These are phyloP conservation scores for Silene conica DNA, from an alignment of 148 eudicot genomes.

Conservation along the genomic window DNA sequence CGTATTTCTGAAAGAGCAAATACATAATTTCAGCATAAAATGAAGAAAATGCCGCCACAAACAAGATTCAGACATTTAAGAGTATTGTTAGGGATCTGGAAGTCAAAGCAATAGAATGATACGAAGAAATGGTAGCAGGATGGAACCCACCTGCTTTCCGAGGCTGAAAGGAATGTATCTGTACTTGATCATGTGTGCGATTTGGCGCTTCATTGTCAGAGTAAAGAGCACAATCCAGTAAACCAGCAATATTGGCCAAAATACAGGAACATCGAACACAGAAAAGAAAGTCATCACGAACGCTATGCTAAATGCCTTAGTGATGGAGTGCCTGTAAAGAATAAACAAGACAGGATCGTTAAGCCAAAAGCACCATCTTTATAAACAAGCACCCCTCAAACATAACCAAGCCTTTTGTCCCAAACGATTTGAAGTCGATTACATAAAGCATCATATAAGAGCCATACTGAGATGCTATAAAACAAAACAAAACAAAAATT, in stretches of 20 bases:
- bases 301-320: conserved; percentile 56
- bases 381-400: neutral
- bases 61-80: too few relatives aligned
- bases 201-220: conserved; percentile 88
- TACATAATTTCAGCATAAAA: neutral
- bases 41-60: neutral
- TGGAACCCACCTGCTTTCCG: conserved; percentile 67
- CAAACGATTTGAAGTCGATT: neutral
- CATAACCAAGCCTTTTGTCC: neutral
- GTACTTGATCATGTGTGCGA: conserved; percentile 88
- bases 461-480: neutral
- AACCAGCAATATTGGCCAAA: conserved; percentile 61
- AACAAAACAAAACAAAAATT: neutral
- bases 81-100: neutral
- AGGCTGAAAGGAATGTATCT: conserved; percentile 75
- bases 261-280: conserved; percentile 58
- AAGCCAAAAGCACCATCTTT: neutral
- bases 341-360: conserved; percentile 1
- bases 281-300: conserved; percentile 60
- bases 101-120: neutral
- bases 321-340: conserved; percentile 60
- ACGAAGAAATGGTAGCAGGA: neutral
- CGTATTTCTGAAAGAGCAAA: conserved; percentile 43
- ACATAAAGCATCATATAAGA: neutral
- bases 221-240: conserved; percentile 68